Evolutionary conservation across 495 filamentous ascomycete species (phyloP), one percentile per base, ranked within the genome.

Genomic region (Lineolata rhizophorae): DNA sequence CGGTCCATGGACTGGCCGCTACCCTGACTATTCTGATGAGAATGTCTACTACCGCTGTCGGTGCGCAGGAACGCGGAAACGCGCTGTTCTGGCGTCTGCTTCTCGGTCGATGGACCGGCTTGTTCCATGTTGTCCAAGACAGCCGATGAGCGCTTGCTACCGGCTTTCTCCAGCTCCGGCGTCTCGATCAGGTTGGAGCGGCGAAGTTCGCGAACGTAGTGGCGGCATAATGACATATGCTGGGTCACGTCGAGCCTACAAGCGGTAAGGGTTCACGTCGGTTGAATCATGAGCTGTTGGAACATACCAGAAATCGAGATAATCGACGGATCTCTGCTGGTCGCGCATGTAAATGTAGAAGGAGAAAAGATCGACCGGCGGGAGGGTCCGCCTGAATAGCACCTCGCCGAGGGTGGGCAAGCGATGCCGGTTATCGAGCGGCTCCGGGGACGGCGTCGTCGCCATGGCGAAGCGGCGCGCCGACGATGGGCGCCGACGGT

Each of bases 281-380:
- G 9, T 13, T 11, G 20, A 18, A 18, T 9, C 1, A 13, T 10
- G 18, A 25, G 12, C 12, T 28, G 29, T 18, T 13, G 20, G 15
- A 32, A 22, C 34, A n/a, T 59, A 97, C 87, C 90, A 99, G 53
- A 99, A 99, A 51, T 99, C 87, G 10, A 99, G 61, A 44, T 95
- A 95, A 45, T 99, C 87, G 5, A 99, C 83, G 3, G 85, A 92
- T 49, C 85, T 69, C 49, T 95, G 84, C 55, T 94, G 83, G 51
- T 99, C 90, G 35, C 87, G 67, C 87, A 99, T 99, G 55, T 91
- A 99, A 45, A 99, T 95, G 61, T 95, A 95, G 61, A 95, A 95
- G 2, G 84, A 92, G 58, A 87, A 95, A 8, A 99, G 66, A 50
- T 95, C 90, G 22, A 95, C 85, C 0, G 87, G 87, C 27, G 90